Evolutionary conservation across 345 rosid species (phyloP), one percentile per base, ranked within the genome.

Genomic region (Bruguiera gymnorhiza): DNA sequence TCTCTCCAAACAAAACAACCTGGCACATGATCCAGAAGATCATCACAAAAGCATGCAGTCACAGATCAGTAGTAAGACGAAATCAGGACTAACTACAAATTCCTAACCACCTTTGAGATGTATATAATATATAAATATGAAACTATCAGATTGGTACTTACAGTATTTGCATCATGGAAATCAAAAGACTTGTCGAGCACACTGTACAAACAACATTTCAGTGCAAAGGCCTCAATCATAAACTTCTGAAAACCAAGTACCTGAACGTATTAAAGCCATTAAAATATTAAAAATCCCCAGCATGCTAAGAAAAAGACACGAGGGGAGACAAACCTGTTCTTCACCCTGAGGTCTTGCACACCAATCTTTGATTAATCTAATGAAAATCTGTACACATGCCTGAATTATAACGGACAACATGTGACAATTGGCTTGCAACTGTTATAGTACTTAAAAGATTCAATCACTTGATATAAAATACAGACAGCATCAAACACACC

Each of bases 351-450:
- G 81, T 74, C 81, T 72, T 51, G 75, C 73, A 65, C 89, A 86
- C 99, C 99, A 92, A 80, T 95, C 99, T 85, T 92, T 92, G 55
- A 90, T 90, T 67, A 95, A 81, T 79, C 87, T 85, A 65, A 81
- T 81, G 80, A 95, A 89, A 76, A 95, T 95, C 83, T 95, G 99
- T 67, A 89, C 97, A 58, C 97, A 88, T 59, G 89, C 86, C 99
- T 94, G 82, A 71, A 66, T 60, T 56, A 53, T 59, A 68, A 18
- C 62, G 39, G 59, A 39, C 54, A 68, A 75, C 66, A 62, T 64
- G 32, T 73, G 23, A 69, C 66, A 63, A 31, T 64, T 51, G 34
- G 13, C 29, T 31, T 26, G 39, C 6, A 23, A 64, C 31, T 53
- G 27, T 10, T 65, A 34, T 9, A 60, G 39, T 53, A 67, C 48